Conservation (phyloP, 2,329 filamentous ascomycete species). For the Tricladium varicosporioides region DNA sequence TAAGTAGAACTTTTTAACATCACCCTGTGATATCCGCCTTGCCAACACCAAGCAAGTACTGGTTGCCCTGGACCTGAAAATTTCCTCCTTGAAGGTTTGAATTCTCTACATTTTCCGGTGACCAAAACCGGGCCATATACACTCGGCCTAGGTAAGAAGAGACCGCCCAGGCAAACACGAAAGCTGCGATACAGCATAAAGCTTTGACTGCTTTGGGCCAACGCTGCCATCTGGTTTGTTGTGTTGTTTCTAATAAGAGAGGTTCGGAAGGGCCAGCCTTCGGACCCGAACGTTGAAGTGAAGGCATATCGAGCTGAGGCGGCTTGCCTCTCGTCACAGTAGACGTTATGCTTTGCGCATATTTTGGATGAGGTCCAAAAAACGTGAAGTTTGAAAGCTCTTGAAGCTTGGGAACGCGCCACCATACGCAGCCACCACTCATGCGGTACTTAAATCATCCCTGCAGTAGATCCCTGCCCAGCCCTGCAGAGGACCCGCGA, state of each 20-base stretch:
- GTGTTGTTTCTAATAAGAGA: background rate
- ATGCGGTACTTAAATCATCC: background rate
- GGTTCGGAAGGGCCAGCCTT: slow-evolving; percentile 28
- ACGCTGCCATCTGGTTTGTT: background rate
- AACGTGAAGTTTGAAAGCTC: background rate
- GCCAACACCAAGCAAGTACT: slow-evolving; percentile 65
- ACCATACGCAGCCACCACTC: background rate
- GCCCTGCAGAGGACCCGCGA: background rate
- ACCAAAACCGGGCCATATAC: no score
- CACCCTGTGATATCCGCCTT: slow-evolving; percentile 73
- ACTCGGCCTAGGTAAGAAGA: no score
- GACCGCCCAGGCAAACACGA: no score
- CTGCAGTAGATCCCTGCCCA: background rate
- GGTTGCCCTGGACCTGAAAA: slow-evolving; percentile 14
- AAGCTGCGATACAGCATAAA: no score
- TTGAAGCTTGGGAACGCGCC: background rate
- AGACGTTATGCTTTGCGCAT: no score
- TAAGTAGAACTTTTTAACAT: no score
- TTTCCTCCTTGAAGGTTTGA: no score
- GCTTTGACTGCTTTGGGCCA: no score
- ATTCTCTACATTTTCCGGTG: no score
- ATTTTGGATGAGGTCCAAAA: no score
- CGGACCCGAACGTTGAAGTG: background rate
- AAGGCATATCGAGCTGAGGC: background rate
- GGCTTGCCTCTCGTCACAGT: no score